Conservation (phyloP, 2,329 filamentous ascomycete species). For the Trichoderma sp. region DNA sequence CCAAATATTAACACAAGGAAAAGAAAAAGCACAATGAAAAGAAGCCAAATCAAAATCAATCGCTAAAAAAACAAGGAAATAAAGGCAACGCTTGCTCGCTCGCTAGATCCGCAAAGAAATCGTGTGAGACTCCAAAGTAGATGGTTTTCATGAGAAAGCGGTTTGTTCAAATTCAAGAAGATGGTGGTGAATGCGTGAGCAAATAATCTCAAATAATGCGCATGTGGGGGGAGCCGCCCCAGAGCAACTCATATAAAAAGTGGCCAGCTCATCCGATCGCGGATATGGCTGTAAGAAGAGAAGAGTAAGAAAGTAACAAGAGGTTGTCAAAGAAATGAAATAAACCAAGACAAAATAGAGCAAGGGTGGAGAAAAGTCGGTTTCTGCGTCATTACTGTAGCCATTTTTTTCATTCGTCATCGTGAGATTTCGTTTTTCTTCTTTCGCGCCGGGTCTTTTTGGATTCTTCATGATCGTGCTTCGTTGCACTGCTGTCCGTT, state of each 20-base stretch:
- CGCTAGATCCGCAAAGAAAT: slow-evolving; percentile 44
- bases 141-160: slow-evolving; percentile 38
- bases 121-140: slow-evolving; percentile 38
- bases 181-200: slow-evolving; percentile 53
- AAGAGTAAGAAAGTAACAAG: slow-evolving; percentile 33
- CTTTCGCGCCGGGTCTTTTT: slow-evolving; percentile 39
- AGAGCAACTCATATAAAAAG: slow-evolving; percentile 41
- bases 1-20: slow-evolving; percentile 25
- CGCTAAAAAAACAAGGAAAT: slow-evolving; percentile 35
- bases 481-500: slow-evolving; percentile 51
- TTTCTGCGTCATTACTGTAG: slow-evolving; percentile 27
- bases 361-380: slow-evolving; percentile 30
- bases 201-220: slow-evolving; percentile 46
- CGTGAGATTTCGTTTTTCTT: slow-evolving; percentile 43
- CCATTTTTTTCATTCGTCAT: slow-evolving; percentile 40
- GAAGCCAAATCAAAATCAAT: slow-evolving; percentile 34
- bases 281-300: slow-evolving; percentile 28
- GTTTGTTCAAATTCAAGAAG: slow-evolving; percentile 41
- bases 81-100: slow-evolving; percentile 43
- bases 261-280: slow-evolving; percentile 34
- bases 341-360: slow-evolving; percentile 30
- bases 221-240: slow-evolving; percentile 35
- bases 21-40: slow-evolving; percentile 27
- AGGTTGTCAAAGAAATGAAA: slow-evolving; percentile 33
- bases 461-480: slow-evolving; percentile 44